Percentiles rank a stretch among this genome's conserved stretches.
phyloP scores from a whole-genome alignment of 2,329 filamentous ascomycete species.

The Neopestalotiopsis sp. region DNA sequence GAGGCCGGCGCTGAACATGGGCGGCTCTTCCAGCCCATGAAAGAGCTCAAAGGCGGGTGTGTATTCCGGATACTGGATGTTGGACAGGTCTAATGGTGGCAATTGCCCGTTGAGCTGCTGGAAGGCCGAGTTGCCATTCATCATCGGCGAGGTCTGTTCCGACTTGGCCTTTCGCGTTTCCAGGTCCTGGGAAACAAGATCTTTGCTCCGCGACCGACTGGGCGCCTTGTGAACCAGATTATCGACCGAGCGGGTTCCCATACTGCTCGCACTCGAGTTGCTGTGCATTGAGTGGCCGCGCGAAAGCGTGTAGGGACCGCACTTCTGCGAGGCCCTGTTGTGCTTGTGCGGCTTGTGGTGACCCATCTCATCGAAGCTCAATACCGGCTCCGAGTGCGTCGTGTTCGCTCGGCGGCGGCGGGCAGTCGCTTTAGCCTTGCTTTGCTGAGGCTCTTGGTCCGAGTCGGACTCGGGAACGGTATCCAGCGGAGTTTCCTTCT shows the following conservation, averaged over 20 bases:
- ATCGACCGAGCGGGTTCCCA: conserved; percentile 53
- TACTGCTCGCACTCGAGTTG: conserved; percentile 45
- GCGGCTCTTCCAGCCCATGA: conserved; percentile 57
- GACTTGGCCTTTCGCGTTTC: conserved; percentile 64
- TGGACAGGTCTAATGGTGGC: conserved; percentile 64
- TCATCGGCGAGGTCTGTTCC: conserved; percentile 64
- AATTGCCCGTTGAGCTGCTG: conserved; percentile 59
- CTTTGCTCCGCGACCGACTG: conserved; percentile 41
- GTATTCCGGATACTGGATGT: conserved; percentile 57
- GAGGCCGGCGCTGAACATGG: conserved; percentile 67
- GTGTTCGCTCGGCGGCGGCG: conserved; percentile 66
- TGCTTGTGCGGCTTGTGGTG: conserved; percentile 70
- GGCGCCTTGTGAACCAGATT: conserved; percentile 45
- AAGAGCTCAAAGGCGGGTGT: conserved; percentile 60
- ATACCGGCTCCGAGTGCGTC: conserved; percentile 63
- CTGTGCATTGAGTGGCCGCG: conserved; percentile 64
- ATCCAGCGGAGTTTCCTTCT: conserved; percentile 67
- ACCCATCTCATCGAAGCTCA: conserved; percentile 68
- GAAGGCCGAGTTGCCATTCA: conserved; percentile 54
- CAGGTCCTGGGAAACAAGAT: conserved; percentile 38
- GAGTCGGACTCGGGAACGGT: conserved; percentile 70
- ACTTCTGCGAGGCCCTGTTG: conserved; percentile 65
- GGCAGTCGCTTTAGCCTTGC: conserved; percentile 46
- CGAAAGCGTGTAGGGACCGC: conserved; percentile 65
- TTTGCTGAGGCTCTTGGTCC: conserved; percentile 49